Evolutionary conservation across 768 basidiomycete species (phyloP).

Genomic region (Termitomyces heimii): DNA sequence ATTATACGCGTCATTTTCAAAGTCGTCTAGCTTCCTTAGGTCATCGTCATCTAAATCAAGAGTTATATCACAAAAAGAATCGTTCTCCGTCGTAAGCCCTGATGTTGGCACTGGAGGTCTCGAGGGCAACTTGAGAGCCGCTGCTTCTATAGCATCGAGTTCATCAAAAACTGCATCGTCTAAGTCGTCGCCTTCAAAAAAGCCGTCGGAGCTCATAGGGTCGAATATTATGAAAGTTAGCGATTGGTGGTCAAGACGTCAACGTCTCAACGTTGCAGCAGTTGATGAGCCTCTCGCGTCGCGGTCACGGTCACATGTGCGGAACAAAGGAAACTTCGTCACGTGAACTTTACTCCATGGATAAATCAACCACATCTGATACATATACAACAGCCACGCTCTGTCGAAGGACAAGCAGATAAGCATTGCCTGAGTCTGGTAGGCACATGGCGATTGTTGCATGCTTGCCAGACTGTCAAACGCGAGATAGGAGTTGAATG

Average conservation of each 20-base stretch:
- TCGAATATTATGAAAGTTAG: not conserved
- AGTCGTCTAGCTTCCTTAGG: slow-evolving; percentile 46
- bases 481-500: not conserved
- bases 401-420: too few relatives aligned
- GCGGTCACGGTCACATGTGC: slow-evolving; percentile 23
- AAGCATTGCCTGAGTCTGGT: not conserved
- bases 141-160: slow-evolving; percentile 70
- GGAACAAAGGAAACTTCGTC: not conserved
- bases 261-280: too few relatives aligned
- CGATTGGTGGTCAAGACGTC: not conserved
- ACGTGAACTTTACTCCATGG: too few relatives aligned
- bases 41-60: slow-evolving; percentile 55
- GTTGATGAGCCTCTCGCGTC: slow-evolving; percentile 5
- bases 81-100: slow-evolving; percentile 23
- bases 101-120: slow-evolving; percentile 8
- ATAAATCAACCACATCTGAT: too few relatives aligned
- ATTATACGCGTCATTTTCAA: slow-evolving; percentile 43
- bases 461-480: not conserved
- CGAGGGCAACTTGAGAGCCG: slow-evolving; percentile 17
- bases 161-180: slow-evolving; percentile 54
- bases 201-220: slow-evolving; percentile 72
- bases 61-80: slow-evolving; percentile 47
- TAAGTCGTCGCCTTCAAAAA: slow-evolving; percentile 61
- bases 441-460: not conserved
- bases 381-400: too few relatives aligned